Conservation (phyloP, 208 protist species). For the Leishmania major region DNA sequence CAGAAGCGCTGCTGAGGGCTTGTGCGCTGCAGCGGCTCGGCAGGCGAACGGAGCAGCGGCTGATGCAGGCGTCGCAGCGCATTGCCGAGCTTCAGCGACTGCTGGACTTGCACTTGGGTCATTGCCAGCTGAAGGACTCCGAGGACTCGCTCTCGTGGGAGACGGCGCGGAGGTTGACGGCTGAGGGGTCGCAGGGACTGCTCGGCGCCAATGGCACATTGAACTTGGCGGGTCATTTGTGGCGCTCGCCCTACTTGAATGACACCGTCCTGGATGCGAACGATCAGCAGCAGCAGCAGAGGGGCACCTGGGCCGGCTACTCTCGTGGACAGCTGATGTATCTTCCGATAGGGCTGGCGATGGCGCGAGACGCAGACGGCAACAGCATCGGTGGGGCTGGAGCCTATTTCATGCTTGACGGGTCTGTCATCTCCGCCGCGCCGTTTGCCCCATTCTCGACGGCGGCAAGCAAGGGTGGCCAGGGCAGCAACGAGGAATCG, state of each 20-base stretch:
- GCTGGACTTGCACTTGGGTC: conserved; percentile 14
- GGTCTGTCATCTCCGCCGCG: conserved; percentile 20
- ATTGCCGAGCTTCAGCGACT: conserved; percentile 45
- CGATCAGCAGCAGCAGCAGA: neutral
- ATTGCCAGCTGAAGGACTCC: conserved; percentile 6
- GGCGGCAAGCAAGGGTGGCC: neutral
- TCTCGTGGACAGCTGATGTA: conserved; percentile 8
- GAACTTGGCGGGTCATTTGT: conserved; percentile 6
- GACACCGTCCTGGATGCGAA: conserved; percentile 10
- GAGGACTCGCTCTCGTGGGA: neutral
- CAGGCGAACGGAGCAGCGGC: conserved; percentile 26
- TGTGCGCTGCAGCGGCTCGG: conserved; percentile 14
- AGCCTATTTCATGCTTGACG: conserved; percentile 15
- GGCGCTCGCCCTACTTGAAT: conserved; percentile 35
- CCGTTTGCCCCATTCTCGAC: neutral
- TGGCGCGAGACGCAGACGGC: conserved; percentile 13
- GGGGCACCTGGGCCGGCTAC: neutral
- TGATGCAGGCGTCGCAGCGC: conserved; percentile 23
- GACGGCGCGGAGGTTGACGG: conserved; percentile 1
- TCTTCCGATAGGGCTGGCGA: conserved; percentile 16
- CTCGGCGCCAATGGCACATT: conserved; percentile 13
- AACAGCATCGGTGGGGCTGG: conserved; percentile 15
- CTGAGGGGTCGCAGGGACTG: conserved; percentile 7
- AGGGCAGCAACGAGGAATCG: neutral
- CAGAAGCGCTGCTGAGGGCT: conserved; percentile 21